Conservation (phyloP, 2,329 filamentous ascomycete genomes). For the Microcyclospora pomicola region DNA sequence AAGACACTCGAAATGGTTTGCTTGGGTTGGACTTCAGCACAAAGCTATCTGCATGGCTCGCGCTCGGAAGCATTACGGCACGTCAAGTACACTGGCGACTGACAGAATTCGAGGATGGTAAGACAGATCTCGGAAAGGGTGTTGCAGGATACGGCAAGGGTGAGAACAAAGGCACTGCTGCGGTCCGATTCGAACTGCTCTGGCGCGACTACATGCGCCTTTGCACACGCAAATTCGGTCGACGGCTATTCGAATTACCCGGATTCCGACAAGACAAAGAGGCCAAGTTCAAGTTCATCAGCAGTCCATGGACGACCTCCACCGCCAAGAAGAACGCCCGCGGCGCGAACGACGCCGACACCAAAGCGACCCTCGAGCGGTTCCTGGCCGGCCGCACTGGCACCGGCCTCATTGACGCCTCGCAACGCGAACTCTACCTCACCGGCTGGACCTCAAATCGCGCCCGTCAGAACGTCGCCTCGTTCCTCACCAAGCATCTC, state of each 20-base stretch:
- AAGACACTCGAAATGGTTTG: slow-evolving; percentile 57
- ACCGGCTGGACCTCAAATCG: slow-evolving; percentile 71
- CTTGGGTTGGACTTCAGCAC: slow-evolving; percentile 59
- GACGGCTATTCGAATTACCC: slow-evolving; percentile 47
- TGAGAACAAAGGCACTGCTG: slow-evolving; percentile 57
- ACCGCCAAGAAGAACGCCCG: slow-evolving; percentile 27
- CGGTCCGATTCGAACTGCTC: slow-evolving; percentile 57
- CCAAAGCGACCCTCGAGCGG: slow-evolving; percentile 33
- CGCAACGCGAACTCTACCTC: slow-evolving; percentile 57
- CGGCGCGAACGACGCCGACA: slow-evolving; percentile 31
- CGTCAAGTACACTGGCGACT: slow-evolving; percentile 59
- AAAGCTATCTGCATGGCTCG: slow-evolving; percentile 60
- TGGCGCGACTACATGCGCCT: slow-evolving; percentile 75
- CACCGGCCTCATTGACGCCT: slow-evolving; percentile 63
- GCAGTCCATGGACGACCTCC: slow-evolving; percentile 17
- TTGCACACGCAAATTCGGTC: slow-evolving; percentile 55
- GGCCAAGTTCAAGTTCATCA: slow-evolving; percentile 22
- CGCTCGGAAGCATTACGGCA: slow-evolving; percentile 58
- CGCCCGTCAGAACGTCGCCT: slow-evolving; percentile 62
- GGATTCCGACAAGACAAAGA: slow-evolving; percentile 44
- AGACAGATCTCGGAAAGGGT: slow-evolving; percentile 23
- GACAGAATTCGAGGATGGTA: slow-evolving; percentile 54
- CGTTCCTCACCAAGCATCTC: slow-evolving; percentile 58
- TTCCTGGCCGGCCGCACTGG: slow-evolving; percentile 57
- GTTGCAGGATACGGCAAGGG: slow-evolving; percentile 50